phyloP scores from a whole-genome alignment of 371 early-diverging fungal species.

The Mortierella sp. region DNA sequence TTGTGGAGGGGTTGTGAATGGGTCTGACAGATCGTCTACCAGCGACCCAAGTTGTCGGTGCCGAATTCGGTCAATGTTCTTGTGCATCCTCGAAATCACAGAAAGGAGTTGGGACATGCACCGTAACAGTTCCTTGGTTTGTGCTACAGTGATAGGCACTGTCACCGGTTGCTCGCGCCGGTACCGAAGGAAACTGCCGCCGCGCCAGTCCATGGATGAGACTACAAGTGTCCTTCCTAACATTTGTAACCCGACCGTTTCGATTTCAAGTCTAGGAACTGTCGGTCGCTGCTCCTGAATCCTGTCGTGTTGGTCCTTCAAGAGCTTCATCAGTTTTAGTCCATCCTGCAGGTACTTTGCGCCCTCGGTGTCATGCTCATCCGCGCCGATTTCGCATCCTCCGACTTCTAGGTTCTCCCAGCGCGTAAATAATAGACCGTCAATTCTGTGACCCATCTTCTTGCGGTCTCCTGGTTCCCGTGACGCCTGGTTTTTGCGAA shows the following conservation, averaged over 20 bases:
- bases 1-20: background rate
- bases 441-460: background rate
- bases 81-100: background rate
- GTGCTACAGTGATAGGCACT: background rate
- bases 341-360: background rate
- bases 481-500: background rate
- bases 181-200: background rate
- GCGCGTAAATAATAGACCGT: background rate
- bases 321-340: background rate
- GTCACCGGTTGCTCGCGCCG: background rate
- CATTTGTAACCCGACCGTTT: background rate
- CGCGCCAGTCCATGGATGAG: background rate
- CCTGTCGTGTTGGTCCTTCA: constrained; percentile 3
- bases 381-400: background rate
- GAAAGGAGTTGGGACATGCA: background rate
- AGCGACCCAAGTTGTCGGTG: background rate
- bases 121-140: background rate
- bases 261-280: background rate
- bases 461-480: background rate
- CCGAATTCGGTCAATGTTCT: background rate
- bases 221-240: background rate
- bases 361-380: background rate
- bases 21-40: background rate
- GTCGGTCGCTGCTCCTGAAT: background rate
- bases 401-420: constrained; percentile 1